Evolutionary conservation across 2,329 filamentous ascomycete genomes (phyloP), one percentile per base, ranked within the genome.

Genomic region (Leptoxyphium fumago): DNA sequence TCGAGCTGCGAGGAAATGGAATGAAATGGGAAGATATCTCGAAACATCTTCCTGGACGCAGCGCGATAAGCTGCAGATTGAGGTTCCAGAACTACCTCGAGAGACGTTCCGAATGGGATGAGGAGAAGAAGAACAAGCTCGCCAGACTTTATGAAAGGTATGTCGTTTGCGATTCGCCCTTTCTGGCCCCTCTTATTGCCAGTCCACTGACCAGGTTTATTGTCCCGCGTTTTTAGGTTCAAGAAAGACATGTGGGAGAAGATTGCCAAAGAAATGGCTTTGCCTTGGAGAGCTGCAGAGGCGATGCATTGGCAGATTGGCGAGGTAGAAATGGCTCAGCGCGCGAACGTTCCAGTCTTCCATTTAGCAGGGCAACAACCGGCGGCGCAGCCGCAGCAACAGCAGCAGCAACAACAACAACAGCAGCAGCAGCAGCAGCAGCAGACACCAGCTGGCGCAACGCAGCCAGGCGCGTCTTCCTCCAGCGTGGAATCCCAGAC

Each of bases 21-120:
- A 94, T 95, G 86, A 96, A 96, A 61, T 96, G 89, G 91, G 89
- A 96, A 60, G 89, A 96, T 63, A 95, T 96, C 56, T 93, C 86
- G 49, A 93, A 89, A 68, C 77, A 82, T 44, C 69, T 96, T 41
- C 88, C 87, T 2, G 89, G 89, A 49, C 78, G 91, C 54, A 95
- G 87, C 64, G 82, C 87, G 45, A 95, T 95, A 57, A 94, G 87
- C 55, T 96, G 89, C 64, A 80, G 89, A 38, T 72, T 96, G 42
- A 87, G 94, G 59, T 96, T 95, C 63, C 89, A 96, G 58, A 98
- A 98, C 62, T 96, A 96, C 61, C 76, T 95, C 43, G 91, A 98
- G 64, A 77, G 87, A 57, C 75, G 87, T 45, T 87, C 84, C 55
- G 86, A 94, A 61, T 96, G 89, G 88, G 87, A 95, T 57, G 91